Evolutionary conservation across 345 rosid species (phyloP).

Genomic region (Physaria fendleri): DNA sequence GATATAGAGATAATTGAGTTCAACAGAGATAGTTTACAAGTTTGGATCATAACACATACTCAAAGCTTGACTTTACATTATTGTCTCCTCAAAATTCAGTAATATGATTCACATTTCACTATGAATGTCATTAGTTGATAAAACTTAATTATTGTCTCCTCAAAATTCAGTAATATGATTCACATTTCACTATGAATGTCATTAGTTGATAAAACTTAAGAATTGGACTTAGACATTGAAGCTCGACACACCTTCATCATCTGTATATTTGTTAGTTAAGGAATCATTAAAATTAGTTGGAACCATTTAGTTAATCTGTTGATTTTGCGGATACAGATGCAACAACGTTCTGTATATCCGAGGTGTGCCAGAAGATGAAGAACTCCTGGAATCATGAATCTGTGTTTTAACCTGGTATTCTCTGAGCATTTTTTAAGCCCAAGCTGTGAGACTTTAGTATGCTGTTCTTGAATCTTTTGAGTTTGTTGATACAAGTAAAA

Average conservation of each 20-base stretch:
- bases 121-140: background rate
- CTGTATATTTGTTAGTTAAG: background rate
- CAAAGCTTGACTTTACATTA: too few relatives aligned
- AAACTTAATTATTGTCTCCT: background rate
- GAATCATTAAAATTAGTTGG: too few relatives aligned
- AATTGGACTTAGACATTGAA: background rate
- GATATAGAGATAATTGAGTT: too few relatives aligned
- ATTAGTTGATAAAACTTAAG: background rate
- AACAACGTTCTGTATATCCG: constrained; percentile 86
- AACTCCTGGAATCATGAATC: constrained; percentile 52
- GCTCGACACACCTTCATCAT: background rate
- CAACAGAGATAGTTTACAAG: too few relatives aligned
- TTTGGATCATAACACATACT: too few relatives aligned
- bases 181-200: background rate
- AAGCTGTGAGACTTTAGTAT: background rate
- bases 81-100: background rate
- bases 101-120: background rate
- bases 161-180: background rate
- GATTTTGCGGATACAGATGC: constrained; percentile 47
- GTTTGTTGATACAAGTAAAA: background rate
- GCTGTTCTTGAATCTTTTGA: background rate
- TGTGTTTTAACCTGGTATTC: constrained; percentile 5
- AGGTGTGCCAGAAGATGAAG: constrained; percentile 95
- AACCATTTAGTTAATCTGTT: background rate
- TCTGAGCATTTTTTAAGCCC: background rate